These are phyloP conservation scores for Agarophyton chilense DNA, from an alignment of 23 red algal species.

Conservation along the genomic window DNA sequence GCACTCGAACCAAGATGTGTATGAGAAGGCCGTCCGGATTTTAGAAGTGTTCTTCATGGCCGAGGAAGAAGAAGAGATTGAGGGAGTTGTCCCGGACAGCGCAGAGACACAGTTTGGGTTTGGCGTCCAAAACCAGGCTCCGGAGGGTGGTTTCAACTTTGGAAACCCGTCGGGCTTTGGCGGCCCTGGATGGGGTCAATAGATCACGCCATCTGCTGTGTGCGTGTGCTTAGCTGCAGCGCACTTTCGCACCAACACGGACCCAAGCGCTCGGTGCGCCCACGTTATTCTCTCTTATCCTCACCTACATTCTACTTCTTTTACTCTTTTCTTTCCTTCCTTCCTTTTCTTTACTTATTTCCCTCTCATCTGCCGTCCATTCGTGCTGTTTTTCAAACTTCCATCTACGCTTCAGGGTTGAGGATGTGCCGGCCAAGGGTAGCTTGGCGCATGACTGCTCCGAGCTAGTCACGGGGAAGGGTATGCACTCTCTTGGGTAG, in stretches of 20 bases:
- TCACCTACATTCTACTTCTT: not conserved
- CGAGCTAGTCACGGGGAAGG: not conserved
- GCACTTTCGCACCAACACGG: not conserved
- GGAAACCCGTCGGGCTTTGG: conserved; percentile 41
- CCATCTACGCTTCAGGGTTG: not conserved
- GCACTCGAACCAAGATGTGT: conserved; percentile 91
- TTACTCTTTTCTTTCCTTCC: not conserved
- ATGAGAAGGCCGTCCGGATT: conserved; percentile 82
- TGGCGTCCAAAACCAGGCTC: conserved; percentile 47
- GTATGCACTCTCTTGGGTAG: not conserved
- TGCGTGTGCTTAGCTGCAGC: not conserved
- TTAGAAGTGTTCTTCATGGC: conserved; percentile 86
- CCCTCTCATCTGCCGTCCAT: not conserved
- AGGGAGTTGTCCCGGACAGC: conserved; percentile 77
- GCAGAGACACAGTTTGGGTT: conserved; percentile 80
- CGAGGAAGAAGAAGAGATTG: conserved; percentile 81
- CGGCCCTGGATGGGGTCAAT: conserved; percentile 12
- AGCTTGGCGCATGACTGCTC: not conserved
- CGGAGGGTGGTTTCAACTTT: conserved; percentile 81
- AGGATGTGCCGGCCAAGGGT: not conserved
- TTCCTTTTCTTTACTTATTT: not conserved
- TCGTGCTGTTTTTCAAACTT: not conserved
- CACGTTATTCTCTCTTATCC: not conserved
- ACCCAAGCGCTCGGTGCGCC: not conserved
- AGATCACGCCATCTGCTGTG: not conserved